Conservation (phyloP, 768 basidiomycete genomes). For the Daedaleopsis sinensis region DNA sequence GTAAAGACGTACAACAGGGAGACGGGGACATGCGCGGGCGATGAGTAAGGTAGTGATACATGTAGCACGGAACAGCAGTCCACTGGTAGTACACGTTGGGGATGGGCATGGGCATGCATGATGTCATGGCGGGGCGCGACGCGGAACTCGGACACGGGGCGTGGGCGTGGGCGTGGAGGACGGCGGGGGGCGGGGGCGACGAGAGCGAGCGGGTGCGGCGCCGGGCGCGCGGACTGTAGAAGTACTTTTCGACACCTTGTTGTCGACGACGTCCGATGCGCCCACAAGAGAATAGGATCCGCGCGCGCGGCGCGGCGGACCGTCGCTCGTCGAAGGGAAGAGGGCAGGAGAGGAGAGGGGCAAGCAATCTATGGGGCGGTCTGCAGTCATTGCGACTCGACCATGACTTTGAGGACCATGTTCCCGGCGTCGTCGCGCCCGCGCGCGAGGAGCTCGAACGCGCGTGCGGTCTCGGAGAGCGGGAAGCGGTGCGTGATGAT, state of each 20-base stretch:
- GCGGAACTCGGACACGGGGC: too few species aligned
- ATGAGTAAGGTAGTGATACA: slow-evolving; percentile 20
- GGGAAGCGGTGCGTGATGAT: slow-evolving; percentile 80
- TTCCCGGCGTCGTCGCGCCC: slow-evolving; percentile 81
- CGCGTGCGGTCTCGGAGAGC: slow-evolving; percentile 65
- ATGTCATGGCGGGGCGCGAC: not conserved
- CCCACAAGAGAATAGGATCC: not conserved
- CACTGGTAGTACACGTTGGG: slow-evolving; percentile 16
- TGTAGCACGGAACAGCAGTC: not conserved
- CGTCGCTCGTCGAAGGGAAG: not conserved
- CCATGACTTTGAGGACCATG: slow-evolving; percentile 90
- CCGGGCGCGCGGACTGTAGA: slow-evolving; percentile 9
- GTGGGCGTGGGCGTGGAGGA: too few species aligned
- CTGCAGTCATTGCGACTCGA: slow-evolving; percentile 41
- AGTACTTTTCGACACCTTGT: slow-evolving; percentile 11
- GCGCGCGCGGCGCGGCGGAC: slow-evolving; percentile 14
- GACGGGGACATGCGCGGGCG: not conserved
- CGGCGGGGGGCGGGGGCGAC: not conserved
- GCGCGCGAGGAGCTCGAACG: slow-evolving; percentile 79
- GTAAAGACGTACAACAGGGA: not conserved
- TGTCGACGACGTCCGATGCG: not conserved
- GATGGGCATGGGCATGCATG: not conserved
- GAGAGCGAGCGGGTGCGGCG: slow-evolving; percentile 9
- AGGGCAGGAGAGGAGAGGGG: not conserved
- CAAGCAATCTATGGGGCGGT: slow-evolving; percentile 5